Percentiles rank a stretch among this genome's conserved stretches.
phyloP scores from a whole-genome alignment of 2,329 filamentous ascomycete genomes.

The Monilinia fructigena region DNA sequence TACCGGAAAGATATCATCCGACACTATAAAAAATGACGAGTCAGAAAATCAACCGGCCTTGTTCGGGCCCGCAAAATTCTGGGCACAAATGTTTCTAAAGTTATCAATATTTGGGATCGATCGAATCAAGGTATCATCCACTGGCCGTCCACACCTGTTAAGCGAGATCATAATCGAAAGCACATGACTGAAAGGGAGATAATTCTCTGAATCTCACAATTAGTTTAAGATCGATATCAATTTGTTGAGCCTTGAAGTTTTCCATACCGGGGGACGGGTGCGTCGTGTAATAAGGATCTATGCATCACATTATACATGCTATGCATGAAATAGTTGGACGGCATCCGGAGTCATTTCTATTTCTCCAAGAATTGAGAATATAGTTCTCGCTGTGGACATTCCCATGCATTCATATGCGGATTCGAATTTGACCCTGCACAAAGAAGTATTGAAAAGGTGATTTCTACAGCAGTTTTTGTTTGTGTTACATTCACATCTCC shows the following conservation, averaged over 20 bases:
- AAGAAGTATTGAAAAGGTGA: neutral
- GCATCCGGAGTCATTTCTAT: slow-evolving; percentile 2
- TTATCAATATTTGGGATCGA: neutral
- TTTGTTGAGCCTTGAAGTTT: neutral
- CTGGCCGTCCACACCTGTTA: neutral
- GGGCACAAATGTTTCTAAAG: neutral
- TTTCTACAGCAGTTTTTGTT: slow-evolving; percentile 3
- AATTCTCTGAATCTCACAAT: neutral
- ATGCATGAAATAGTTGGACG: neutral
- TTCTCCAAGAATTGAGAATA: neutral
- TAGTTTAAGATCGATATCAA: neutral
- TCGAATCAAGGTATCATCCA: neutral
- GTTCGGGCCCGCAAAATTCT: neutral
- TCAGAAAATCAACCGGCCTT: neutral
- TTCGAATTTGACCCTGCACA: neutral
- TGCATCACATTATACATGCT: slow-evolving; percentile 2
- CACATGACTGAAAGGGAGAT: neutral
- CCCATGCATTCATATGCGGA: slow-evolving; percentile 8
- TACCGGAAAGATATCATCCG: too few species aligned
- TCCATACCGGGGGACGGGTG: neutral
- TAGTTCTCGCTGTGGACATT: slow-evolving; percentile 5
- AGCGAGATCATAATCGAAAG: neutral
- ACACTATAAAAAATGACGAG: too few species aligned
- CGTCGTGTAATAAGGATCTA: neutral
- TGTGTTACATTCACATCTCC: slow-evolving; percentile 1